These are phyloP conservation scores for Acanthamoeba lenticulata DNA, from an alignment of 208 protist genomes.

Conservation along the genomic window DNA sequence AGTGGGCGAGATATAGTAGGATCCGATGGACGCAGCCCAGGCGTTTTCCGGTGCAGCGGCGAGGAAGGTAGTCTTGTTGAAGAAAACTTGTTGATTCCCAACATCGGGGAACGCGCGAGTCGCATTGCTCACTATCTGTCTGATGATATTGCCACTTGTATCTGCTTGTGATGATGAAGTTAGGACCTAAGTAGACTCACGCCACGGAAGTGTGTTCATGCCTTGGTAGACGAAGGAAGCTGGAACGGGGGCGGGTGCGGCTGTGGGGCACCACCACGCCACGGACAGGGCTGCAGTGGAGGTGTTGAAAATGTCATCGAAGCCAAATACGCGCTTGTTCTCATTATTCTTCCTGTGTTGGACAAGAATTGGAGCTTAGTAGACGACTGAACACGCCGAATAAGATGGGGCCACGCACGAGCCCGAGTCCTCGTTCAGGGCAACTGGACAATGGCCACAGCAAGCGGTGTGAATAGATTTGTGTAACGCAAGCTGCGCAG, in stretches of 20 bases:
- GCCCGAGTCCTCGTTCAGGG: not conserved
- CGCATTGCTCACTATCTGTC: not conserved
- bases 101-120: not conserved
- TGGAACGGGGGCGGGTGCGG: not conserved
- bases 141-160: not conserved
- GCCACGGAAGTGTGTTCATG: not conserved
- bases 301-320: slow-evolving; percentile 36
- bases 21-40: not conserved
- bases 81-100: not conserved
- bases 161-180: not conserved
- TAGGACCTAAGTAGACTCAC: no score
- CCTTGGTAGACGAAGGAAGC: slow-evolving; percentile 12
- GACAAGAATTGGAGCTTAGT: not conserved
- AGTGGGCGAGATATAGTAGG: slow-evolving; percentile 22
- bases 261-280: not conserved
- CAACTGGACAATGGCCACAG: not conserved
- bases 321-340: not conserved
- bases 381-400: no score
- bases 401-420: not conserved
- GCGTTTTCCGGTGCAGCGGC: not conserved
- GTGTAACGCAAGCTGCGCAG: not conserved
- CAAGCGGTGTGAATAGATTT: not conserved
- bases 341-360: not conserved
- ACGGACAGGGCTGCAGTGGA: not conserved
- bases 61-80: not conserved